These are phyloP conservation scores for Suillus spraguei DNA, from an alignment of 768 basidiomycete species.

Conservation along the genomic window DNA sequence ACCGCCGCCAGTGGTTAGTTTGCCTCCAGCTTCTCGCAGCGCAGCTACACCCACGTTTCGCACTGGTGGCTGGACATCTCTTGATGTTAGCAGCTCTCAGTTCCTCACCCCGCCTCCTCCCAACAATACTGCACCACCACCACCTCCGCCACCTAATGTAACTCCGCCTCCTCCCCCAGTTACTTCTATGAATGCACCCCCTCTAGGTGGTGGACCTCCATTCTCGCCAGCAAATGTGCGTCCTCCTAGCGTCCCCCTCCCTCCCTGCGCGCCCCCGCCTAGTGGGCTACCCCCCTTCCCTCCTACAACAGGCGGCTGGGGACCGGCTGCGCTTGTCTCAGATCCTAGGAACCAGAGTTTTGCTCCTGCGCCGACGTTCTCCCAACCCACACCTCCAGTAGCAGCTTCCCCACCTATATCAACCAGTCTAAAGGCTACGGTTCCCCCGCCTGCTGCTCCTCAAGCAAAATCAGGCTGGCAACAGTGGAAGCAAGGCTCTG, in stretches of 20 bases:
- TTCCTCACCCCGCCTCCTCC: constrained; percentile 23
- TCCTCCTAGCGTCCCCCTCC: constrained; percentile 9
- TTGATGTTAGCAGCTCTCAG: constrained; percentile 51
- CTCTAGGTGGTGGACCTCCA: constrained; percentile 13
- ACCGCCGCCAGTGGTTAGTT: constrained; percentile 12
- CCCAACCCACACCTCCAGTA: constrained; percentile 12
- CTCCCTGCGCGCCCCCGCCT: constrained; percentile 15
- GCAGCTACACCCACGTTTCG: constrained; percentile 50
- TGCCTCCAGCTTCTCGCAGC: constrained; percentile 19
- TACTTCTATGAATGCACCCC: constrained; percentile 22
- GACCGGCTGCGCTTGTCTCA: constrained; percentile 13
- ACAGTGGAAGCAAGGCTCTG: constrained; percentile 42
- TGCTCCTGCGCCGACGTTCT: constrained; percentile 7
- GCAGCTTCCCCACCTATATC: constrained; percentile 11
- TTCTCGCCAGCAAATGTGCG: constrained; percentile 3
- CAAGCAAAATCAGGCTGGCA: constrained; percentile 53
- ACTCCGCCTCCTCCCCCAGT: constrained; percentile 20
- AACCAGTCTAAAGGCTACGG: constrained; percentile 17
- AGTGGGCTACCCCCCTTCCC: constrained; percentile 6
- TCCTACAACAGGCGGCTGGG: constrained; percentile 20
- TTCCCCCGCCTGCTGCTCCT: constrained; percentile 23
- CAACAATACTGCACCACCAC: constrained; percentile 9
- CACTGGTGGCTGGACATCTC: constrained; percentile 66
- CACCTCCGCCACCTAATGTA: constrained; percentile 22
- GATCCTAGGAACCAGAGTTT: constrained; percentile 11